Base-by-base conservation (phyloP, 345 rosid species). In the Kernera saxatilis region DNA sequence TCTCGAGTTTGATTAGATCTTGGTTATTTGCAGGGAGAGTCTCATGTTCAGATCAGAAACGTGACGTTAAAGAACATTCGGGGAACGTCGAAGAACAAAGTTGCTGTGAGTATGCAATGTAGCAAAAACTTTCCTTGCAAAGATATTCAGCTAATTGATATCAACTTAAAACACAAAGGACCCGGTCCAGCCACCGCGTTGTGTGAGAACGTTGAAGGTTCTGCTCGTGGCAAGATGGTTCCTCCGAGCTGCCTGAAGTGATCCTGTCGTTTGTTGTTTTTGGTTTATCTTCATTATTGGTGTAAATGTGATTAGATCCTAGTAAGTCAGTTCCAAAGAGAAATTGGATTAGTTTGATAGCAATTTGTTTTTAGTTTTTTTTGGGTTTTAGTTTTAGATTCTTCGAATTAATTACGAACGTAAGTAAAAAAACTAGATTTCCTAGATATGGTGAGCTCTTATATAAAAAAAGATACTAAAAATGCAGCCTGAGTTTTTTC, bases 121-220 rank as follows among this genome's bases (percentile, higher is more conserved):
- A 80, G 81, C 44, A 33, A 25, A 6, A 58, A 35, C 27, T 61
- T 58, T 23, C 79, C 71, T 4, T 74, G 84, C 74, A 30, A 39
- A 10, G 39, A 70, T 13, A 23, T 80, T 12, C 19, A 64, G 51
- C n/a, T 80, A 6, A 72, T 45, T 50, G 27, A 80, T 50, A 73
- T 77, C 18, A 54, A 72, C 25, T 9, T 77, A 30, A 61, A 0
- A 3, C 37, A 52, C 18, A n/a, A 13, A 2, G 58, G 64, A 10
- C 33, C 17, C 5, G 64, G 75, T 37, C 69, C 73, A 17, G 56
- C 79, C 17, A 69, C 4, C 6, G 39, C 77, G 2, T 9, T 19
- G 2, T 80, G 84, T 44, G 44, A 72, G 59, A 22, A 73, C 39
- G 79, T 33, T 7, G 0, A 23, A 3, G 81, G 73, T 10, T 39